Base-by-base conservation (phyloP, 1,284 basidiomycete species). In the Heliocybe sulcata region DNA sequence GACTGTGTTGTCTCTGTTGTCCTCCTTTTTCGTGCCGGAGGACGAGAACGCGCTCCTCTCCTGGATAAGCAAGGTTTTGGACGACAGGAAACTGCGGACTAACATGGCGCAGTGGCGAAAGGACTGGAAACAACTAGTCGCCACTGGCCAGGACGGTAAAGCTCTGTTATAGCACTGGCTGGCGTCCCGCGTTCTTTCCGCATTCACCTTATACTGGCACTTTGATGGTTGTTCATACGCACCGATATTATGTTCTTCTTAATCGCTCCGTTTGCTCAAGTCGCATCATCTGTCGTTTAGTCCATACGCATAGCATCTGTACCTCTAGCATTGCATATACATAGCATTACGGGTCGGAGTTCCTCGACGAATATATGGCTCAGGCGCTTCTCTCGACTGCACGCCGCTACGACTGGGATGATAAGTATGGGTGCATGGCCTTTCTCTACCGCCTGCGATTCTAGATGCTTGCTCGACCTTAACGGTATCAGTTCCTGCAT, bases 11-110 rank as follows among this genome's bases (percentile, higher is more conserved):
- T 93, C 91, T 11, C 73, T 94, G 23, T 72, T 98, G 2, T 94
- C 92, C 1, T 94, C 91, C 8, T 95, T 92, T 72, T 98, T 95
- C 65, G 83, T 96, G 3, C 88, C 91, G 1, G 89, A 94, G 67
- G 85, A 92, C 65, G 94, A 97, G 60, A 83, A 97, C 63, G 73
- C 74, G 1, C 74, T 95, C 38, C 70, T 97, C 61, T 68, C 73
- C 1, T 98, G 93, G 93, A 83, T 96, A 54, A 80, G 83, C 60
- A 83, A 80, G 58, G 77, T 86, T 58, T 75, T 95, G 11, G 77
- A 74, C 19, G 82, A 90, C 70, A 81, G 79, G 67, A 89, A 85
- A 60, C 69, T 94, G 47, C 75, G 85, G 52, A 67, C 73, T n/a
- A 80, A 75, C 59, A 93, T 97, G 77, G 67, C 65, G 35, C 69